Conservation (phyloP, 495 filamentous ascomycete species). For the Durotheca rogersii region DNA sequence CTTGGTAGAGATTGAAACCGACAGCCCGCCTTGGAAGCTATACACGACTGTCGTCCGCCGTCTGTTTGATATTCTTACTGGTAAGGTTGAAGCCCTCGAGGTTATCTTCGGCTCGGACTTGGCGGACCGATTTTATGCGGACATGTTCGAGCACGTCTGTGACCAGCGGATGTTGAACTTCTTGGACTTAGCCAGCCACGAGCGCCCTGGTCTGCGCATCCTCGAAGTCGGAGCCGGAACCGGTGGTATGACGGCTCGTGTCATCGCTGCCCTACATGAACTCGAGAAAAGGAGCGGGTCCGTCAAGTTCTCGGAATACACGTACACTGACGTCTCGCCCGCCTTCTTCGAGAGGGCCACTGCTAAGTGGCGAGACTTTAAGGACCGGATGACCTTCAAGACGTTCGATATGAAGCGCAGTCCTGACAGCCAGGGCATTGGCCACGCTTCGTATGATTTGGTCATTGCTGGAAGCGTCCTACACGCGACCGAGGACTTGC, state of each 20-base stretch:
- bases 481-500: slow-evolving; percentile 42
- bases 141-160: neutral
- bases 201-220: slow-evolving; percentile 41
- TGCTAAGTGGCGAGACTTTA: too few relatives aligned
- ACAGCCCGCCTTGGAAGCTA: too few relatives aligned
- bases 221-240: slow-evolving; percentile 51
- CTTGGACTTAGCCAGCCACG: slow-evolving; percentile 32
- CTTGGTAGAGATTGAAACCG: too few relatives aligned
- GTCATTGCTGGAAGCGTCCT: slow-evolving; percentile 46
- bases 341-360: slow-evolving; percentile 46
- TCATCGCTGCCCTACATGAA: slow-evolving; percentile 18
- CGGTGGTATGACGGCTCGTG: slow-evolving; percentile 21
- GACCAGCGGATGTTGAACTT: slow-evolving; percentile 13
- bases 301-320: slow-evolving; percentile 30
- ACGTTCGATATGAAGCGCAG: slow-evolving; percentile 34
- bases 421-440: slow-evolving; percentile 28
- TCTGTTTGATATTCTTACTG: slow-evolving; percentile 38
- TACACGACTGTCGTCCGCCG: slow-evolving; percentile 9
- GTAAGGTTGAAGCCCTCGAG: slow-evolving; percentile 39
- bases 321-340: slow-evolving; percentile 54
- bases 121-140: slow-evolving; percentile 11
- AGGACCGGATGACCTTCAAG: slow-evolving; percentile 33
- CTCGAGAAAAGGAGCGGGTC: neutral
- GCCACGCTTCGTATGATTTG: slow-evolving; percentile 35
- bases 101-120: slow-evolving; percentile 20